These are phyloP conservation scores for Volvariella surrecta DNA, from an alignment of 1,284 basidiomycete genomes.

Conservation along the genomic window DNA sequence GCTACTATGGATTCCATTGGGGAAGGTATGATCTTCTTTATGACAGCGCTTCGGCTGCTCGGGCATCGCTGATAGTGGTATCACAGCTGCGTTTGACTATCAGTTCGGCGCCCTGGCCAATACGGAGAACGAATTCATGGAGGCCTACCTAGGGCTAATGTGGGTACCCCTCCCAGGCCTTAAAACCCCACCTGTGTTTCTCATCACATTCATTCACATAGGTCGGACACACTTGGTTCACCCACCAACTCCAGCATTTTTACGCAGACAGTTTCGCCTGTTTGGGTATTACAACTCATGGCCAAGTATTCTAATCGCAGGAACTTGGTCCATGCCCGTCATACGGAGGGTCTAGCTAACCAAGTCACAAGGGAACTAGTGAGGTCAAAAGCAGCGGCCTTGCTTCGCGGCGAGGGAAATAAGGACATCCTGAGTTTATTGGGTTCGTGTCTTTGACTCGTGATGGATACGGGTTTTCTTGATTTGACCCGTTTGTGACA, in stretches of 20 bases:
- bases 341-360: constrained; percentile 31
- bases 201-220: constrained; percentile 10
- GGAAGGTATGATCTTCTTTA: constrained; percentile 25
- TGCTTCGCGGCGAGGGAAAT: constrained; percentile 30
- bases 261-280: constrained; percentile 31
- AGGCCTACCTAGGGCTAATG: constrained; percentile 37
- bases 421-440: constrained; percentile 33
- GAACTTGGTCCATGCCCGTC: constrained; percentile 31
- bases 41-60: neutral
- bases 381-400: constrained; percentile 29
- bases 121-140: constrained; percentile 32
- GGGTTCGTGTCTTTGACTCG: constrained; percentile 16
- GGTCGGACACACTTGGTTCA: constrained; percentile 31
- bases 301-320: constrained; percentile 28
- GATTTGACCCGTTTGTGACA: neutral
- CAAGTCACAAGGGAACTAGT: constrained; percentile 29
- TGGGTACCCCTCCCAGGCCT: constrained; percentile 13
- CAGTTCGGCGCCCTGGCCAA: constrained; percentile 37
- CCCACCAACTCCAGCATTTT: constrained; percentile 31
- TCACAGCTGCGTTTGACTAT: constrained; percentile 38
- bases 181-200: neutral
- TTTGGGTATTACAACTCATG: constrained; percentile 31
- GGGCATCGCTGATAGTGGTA: constrained; percentile 1
- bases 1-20: constrained; percentile 39
- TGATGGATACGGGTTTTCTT: neutral